phyloP scores from a whole-genome alignment of 78 protist species.

The Chrysochromulina parva region DNA sequence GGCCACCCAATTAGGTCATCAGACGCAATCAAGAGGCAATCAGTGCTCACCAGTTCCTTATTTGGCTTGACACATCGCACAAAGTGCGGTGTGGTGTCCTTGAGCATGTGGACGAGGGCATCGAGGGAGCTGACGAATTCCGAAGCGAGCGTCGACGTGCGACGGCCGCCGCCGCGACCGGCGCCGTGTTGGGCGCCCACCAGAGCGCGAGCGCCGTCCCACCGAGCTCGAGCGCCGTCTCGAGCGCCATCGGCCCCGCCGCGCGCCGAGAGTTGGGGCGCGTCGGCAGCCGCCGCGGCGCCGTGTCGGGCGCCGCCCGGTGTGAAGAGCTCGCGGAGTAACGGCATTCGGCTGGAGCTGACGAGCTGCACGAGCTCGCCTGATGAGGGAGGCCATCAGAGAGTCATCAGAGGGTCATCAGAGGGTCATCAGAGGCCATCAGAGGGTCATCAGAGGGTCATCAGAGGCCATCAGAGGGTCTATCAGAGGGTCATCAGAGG shows the following conservation, averaged over 20 bases:
- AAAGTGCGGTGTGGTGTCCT: constrained; percentile 18
- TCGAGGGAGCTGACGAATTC: constrained; percentile 21
- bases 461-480: no score
- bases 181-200: not conserved
- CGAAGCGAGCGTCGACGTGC: not conserved
- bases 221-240: not conserved
- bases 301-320: no score
- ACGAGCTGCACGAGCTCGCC: not conserved
- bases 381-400: no score
- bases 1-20: no score
- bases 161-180: constrained; percentile 5
- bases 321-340: not conserved
- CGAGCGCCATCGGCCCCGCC: not conserved
- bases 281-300: not conserved
- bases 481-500: no score
- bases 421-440: no score
- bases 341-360: not conserved
- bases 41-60: not conserved
- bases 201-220: no score
- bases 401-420: no score
- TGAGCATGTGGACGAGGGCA: not conserved
- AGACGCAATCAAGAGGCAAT: no score
- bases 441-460: no score
- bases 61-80: constrained; percentile 58
- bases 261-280: no score